These are phyloP conservation scores for Sarocladium brachiariae DNA, from an alignment of 2,329 filamentous ascomycete species.

Conservation along the genomic window DNA sequence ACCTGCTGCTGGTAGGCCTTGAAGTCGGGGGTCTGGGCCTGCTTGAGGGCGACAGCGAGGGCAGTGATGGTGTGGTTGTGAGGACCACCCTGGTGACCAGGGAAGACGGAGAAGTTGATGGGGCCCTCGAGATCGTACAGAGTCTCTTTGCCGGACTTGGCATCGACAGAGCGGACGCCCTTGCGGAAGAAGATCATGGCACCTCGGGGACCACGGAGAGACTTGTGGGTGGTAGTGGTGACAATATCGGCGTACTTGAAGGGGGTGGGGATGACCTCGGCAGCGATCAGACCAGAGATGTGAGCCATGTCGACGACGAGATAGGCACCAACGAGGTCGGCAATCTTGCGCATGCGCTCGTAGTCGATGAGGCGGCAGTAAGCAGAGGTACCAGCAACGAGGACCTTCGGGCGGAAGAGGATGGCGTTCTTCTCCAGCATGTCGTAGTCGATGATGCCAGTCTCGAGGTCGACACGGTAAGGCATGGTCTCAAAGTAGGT, in stretches of 20 bases:
- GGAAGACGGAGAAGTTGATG: conserved; percentile 99
- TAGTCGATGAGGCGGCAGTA: conserved; percentile 99
- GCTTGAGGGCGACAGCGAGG: conserved; percentile 87
- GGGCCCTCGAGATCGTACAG: conserved; percentile 90
- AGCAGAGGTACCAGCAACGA: conserved; percentile 93
- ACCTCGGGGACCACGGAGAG: conserved; percentile 89
- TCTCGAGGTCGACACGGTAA: conserved; percentile 83
- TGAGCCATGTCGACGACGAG: conserved; percentile 97
- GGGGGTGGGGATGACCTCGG: conserved; percentile 86
- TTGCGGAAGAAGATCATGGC: conserved; percentile 99
- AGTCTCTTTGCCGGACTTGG: conserved; percentile 84
- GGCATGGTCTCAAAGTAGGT: conserved; percentile 99
- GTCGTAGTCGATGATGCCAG: conserved; percentile 96
- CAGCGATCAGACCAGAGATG: conserved; percentile 92
- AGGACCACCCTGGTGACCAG: conserved; percentile 94
- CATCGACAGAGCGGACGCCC: conserved; percentile 81
- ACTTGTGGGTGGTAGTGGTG: conserved; percentile 99
- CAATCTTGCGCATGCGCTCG: conserved; percentile 89
- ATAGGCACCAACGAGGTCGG: conserved; percentile 89
- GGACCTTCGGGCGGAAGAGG: conserved; percentile 91
- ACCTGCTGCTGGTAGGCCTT: conserved; percentile 91
- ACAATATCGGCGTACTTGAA: conserved; percentile 93
- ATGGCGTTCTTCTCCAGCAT: conserved; percentile 81
- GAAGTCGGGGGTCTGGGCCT: conserved; percentile 87
- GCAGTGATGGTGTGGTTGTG: conserved; percentile 99